A percentile compares a stretch with the other conserved stretches of the same genome.
Evolutionary conservation across 768 basidiomycete genomes (phyloP).

Genomic region (Russula brevipes): DNA sequence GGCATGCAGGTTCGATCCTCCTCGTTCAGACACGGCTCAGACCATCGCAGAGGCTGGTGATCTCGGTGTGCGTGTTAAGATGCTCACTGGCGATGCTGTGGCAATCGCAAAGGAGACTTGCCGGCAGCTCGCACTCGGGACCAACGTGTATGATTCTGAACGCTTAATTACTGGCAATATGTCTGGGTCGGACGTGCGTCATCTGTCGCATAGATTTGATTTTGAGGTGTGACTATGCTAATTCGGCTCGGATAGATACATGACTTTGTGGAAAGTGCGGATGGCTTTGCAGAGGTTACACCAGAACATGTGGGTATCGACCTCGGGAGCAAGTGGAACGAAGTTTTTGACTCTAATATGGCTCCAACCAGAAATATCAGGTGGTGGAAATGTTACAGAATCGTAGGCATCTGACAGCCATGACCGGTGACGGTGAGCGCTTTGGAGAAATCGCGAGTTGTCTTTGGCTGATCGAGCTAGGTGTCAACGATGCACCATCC

Average conservation of each 20-base stretch:
- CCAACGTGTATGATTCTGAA: conserved; percentile 44
- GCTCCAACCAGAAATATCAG: conserved; percentile 25
- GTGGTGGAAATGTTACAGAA: conserved; percentile 39
- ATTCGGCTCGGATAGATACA: conserved; percentile 28
- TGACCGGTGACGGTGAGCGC: conserved; percentile 39
- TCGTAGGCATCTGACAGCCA: conserved; percentile 40
- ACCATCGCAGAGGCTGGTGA: conserved; percentile 41
- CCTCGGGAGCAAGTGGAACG: not conserved
- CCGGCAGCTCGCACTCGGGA: conserved; percentile 41
- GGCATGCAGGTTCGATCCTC: conserved; percentile 43
- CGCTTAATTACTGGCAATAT: conserved; percentile 41
- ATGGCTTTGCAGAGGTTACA: conserved; percentile 48
- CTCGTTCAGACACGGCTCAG: conserved; percentile 41
- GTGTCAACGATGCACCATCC: conserved; percentile 34
- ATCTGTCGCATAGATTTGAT: not conserved
- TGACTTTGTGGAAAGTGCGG: conserved; percentile 45
- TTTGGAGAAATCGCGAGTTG: not conserved
- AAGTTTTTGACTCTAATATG: not conserved
- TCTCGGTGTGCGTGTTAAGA: conserved; percentile 45
- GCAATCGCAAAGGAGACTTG: conserved; percentile 47
- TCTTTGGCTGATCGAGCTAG: conserved; percentile 15
- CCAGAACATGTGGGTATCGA: conserved; percentile 39
- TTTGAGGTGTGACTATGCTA: not conserved
- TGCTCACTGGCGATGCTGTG: conserved; percentile 49
- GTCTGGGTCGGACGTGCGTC: conserved; percentile 36